Evolutionary conservation across 2,329 filamentous ascomycete species (phyloP), one percentile per base, ranked within the genome.

Genomic region (Talaromyces amestolkiae): DNA sequence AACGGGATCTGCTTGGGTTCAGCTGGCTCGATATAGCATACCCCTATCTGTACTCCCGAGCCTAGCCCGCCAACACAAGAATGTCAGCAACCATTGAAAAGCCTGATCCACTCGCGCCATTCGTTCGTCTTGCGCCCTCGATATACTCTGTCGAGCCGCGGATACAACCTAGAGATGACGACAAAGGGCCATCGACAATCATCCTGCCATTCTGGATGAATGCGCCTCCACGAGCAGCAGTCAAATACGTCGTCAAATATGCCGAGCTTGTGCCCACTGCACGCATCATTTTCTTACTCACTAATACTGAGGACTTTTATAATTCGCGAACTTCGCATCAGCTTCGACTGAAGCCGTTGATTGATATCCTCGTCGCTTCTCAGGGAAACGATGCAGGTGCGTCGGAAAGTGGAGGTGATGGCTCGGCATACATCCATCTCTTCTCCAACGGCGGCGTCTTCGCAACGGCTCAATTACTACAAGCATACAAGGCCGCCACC

Each of bases 391-490:
- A 51, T 1, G 13, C 17, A 7, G 19, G 31, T 5, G 31, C 70
- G 31, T n/a, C 22, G 6, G 6, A 19, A 3, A 56, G 15, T 1
- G 37, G n/a, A 13, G 15, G 45, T 10, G 17, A 45, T n/a, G 33
- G 41, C 9, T 41, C 76, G 6, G 70, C 76, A 10, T 75, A 81
- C 35, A 68, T 84, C 9, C 82, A 85, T 71, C 72, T 80, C 64
- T 85, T 84, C 73, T 84, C 81, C 24, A 83, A 85, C 66, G 83
- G 82, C 31, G 83, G 83, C 17, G 72, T 78, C 22, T 75, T 77
- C 59, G 78, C 78, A 6, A 72, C 76, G 3, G 72, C 72, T 4
- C 71, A 77, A 31, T 67, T 84, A 7, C 76, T 82, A 2, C 67
- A 71, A 17, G 68, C 72, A 10, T 84, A 81, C 69, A 75, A 69